A percentile compares a stretch with the other conserved stretches of the same genome.
These are phyloP conservation scores for Pseudocercospora pini-densiflorae DNA, from an alignment of 2,329 filamentous ascomycete genomes.

Conservation along the genomic window DNA sequence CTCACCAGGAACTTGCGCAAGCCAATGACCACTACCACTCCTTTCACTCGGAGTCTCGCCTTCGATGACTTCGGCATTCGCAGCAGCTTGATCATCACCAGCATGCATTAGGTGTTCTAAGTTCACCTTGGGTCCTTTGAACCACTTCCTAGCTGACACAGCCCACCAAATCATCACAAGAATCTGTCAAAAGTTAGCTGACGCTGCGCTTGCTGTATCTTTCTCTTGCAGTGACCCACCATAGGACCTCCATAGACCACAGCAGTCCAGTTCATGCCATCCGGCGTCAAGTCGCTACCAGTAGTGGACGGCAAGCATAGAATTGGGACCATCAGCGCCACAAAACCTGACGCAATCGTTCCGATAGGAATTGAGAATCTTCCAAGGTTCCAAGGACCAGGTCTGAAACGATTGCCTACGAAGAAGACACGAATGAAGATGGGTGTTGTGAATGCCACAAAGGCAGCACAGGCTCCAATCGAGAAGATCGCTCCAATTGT, in stretches of 20 bases:
- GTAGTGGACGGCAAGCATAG: conserved; percentile 66
- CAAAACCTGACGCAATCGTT: conserved; percentile 61
- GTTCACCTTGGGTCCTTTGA: conserved; percentile 72
- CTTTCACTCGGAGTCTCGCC: conserved; percentile 22
- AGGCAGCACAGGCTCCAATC: conserved; percentile 71
- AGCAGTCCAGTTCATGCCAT: conserved; percentile 71
- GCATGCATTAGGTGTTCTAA: conserved; percentile 42
- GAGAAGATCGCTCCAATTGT: conserved; percentile 72
- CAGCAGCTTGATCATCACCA: neutral
- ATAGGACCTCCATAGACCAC: conserved; percentile 70
- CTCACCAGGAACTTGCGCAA: neutral
- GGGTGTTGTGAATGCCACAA: conserved; percentile 64
- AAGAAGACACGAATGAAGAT: conserved; percentile 64
- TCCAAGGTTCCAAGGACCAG: conserved; percentile 72
- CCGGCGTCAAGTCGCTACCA: conserved; percentile 57
- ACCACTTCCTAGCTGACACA: conserved; percentile 68
- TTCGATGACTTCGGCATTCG: conserved; percentile 19
- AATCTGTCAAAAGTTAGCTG: conserved; percentile 31
- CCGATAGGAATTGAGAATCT: conserved; percentile 63
- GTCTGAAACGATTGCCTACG: conserved; percentile 66
- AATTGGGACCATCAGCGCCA: conserved; percentile 69
- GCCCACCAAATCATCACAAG: conserved; percentile 63
- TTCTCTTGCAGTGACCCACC: conserved; percentile 31
- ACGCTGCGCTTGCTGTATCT: too few relatives aligned
- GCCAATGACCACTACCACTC: neutral